phyloP scores from a whole-genome alignment of 2,329 filamentous ascomycete species.

The Dactylellina drechsleri region DNA sequence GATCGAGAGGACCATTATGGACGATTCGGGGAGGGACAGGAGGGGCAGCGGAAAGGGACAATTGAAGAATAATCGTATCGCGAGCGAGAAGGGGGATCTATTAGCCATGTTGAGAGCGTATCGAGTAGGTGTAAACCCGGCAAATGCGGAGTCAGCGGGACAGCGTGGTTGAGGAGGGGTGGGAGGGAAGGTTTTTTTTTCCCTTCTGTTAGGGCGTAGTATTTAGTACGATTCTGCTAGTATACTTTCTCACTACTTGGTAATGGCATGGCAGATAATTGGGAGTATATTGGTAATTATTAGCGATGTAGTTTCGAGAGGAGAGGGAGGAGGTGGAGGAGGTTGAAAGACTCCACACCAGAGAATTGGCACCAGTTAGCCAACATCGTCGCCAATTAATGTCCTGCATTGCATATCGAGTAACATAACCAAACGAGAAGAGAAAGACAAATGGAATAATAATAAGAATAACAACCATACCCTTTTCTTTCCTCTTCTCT shows the following conservation, averaged over 20 bases:
- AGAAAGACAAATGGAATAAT: too few species aligned
- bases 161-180: neutral
- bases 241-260: too few species aligned
- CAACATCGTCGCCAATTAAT: too few species aligned
- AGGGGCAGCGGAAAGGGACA: conserved; percentile 20
- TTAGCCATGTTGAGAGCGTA: conserved; percentile 38
- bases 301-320: neutral
- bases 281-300: conserved; percentile 5
- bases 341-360: too few species aligned
- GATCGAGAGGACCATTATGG: conserved; percentile 26
- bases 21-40: conserved; percentile 21
- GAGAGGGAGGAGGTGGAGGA: too few species aligned
- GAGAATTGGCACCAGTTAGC: too few species aligned
- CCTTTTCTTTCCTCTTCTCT: too few species aligned
- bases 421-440: too few species aligned
- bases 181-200: neutral
- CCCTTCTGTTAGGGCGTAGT: too few species aligned
- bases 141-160: conserved; percentile 40
- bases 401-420: too few species aligned
- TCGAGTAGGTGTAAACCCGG: conserved; percentile 49
- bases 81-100: conserved; percentile 19
- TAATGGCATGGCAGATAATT: neutral
- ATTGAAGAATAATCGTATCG: conserved; percentile 17
- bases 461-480: too few species aligned
- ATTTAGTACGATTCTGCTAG: too few species aligned